Evolutionary conservation across 108 stramenopile genomes (phyloP).

Genomic region (Aureococcus anophagefferens): DNA sequence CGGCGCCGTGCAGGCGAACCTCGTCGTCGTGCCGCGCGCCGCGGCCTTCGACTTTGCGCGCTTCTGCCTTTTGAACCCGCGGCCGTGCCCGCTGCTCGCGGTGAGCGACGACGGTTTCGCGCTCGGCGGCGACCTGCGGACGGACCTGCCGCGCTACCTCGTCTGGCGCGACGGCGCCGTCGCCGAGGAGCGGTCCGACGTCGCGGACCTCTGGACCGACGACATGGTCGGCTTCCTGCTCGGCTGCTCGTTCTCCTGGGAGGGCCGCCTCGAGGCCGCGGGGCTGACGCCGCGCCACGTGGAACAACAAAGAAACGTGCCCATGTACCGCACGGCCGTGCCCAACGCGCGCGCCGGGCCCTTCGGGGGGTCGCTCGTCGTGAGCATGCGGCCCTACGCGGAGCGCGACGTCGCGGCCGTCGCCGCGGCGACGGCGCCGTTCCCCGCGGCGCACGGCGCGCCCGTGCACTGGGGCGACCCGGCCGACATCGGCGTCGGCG

Average conservation of each 20-base stretch:
- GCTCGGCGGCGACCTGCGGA: constrained; percentile 22
- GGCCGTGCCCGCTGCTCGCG: constrained; percentile 73
- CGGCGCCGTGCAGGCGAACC: constrained; percentile 71
- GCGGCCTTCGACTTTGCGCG: constrained; percentile 68
- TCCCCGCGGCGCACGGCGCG: constrained; percentile 69
- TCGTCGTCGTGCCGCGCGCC: constrained; percentile 60
- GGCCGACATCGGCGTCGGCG: constrained; percentile 52
- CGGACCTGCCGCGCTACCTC: constrained; percentile 26
- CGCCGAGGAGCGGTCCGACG: background rate
- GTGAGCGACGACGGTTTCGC: constrained; percentile 56
- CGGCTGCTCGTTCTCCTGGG: constrained; percentile 46
- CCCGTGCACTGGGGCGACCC: constrained; percentile 71
- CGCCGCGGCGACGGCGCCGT: constrained; percentile 51
- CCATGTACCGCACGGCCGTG: constrained; percentile 73
- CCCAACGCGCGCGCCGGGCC: constrained; percentile 52
- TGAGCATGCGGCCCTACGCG: constrained; percentile 76
- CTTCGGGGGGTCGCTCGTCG: constrained; percentile 64
- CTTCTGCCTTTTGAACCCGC: constrained; percentile 76
- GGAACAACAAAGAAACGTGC: constrained; percentile 64
- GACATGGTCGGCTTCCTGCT: constrained; percentile 26
- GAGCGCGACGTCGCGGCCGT: constrained; percentile 54
- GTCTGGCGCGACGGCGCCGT: constrained; percentile 22
- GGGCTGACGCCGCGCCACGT: constrained; percentile 61
- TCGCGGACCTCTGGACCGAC: constrained; percentile 9
- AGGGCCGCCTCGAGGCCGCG: constrained; percentile 57